Base-by-base conservation (phyloP, 306 rosid species). In the Trifolium fragiferum region DNA sequence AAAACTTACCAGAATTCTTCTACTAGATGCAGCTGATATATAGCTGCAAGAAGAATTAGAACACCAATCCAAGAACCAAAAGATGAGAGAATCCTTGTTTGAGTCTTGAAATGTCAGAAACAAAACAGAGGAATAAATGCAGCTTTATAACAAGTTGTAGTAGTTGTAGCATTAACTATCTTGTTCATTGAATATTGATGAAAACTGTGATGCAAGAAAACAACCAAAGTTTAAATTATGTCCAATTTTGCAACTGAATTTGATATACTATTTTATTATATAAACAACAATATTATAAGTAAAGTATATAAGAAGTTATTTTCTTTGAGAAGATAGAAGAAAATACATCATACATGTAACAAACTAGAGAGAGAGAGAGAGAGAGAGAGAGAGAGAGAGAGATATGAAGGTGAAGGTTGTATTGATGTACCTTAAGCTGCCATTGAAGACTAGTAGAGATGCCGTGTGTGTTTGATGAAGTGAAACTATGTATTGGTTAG, bases 381-480 rank as follows among this genome's bases (percentile, higher is more conserved):
- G 76, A 19, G 10, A 64, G 33, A 30, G 33, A 30, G 33, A 30
- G 7, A 30, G 33, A 30, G 33, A 30, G 6, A 25, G 30, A 25
- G 30, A 67, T n/a, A n/a, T n/a, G n/a, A n/a, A n/a, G n/a, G n/a
- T n/a, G 14, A 57, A 78, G 59, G 78, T 73, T 57, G 84, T 78
- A 12, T 40, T 73, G 51, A 2, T 4, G 83, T 79, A 86, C 97
- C 93, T 91, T 76, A 35, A 81, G 82, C 78, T 76, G 87, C 82
- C 65, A 69, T 54, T 78, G 84, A 80, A 73, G 44, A 78, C 80
- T 68, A 67, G 77, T 72, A 62, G n/a, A 50, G 85, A 73, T 83
- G 72, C 77, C 80, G 68, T 74, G 82, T 76, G 68, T 74, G 55
- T 77, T 65, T 72, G 53, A 67, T 79, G 82, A 59, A 80, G 58